phyloP scores from a whole-genome alignment of 768 basidiomycete genomes.

The Lentinula raphanica region DNA sequence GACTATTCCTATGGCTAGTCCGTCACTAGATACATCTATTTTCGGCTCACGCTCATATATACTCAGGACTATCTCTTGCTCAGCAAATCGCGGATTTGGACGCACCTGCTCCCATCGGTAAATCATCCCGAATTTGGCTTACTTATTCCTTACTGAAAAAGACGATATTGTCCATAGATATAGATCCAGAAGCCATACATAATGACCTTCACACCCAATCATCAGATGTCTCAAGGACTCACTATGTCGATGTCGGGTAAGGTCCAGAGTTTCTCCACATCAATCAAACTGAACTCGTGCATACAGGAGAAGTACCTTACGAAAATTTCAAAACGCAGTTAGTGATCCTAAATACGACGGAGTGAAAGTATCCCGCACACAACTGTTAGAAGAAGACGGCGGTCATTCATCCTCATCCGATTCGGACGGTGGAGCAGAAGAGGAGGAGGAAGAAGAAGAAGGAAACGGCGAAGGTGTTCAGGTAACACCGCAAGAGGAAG shows the following conservation, averaged over 20 bases:
- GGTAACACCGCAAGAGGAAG: conserved; percentile 7
- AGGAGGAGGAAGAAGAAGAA: conserved; percentile 25
- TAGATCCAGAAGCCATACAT: conserved; percentile 71
- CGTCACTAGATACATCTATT: neutral
- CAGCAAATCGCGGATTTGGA: conserved; percentile 82
- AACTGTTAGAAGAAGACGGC: conserved; percentile 42
- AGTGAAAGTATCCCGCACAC: conserved; percentile 54
- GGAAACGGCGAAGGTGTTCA: conserved; percentile 15
- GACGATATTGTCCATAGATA: conserved; percentile 35
- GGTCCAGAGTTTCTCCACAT: conserved; percentile 17
- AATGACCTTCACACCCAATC: conserved; percentile 38
- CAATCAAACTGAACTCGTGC: neutral
- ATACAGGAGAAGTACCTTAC: conserved; percentile 61
- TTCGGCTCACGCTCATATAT: neutral
- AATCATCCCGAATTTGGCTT: neutral
- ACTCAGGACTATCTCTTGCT: conserved; percentile 46
- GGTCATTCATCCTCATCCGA: neutral
- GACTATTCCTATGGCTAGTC: neutral
- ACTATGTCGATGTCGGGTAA: conserved; percentile 85
- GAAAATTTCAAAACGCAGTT: conserved; percentile 59
- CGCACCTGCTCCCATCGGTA: conserved; percentile 64
- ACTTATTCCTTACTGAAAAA: conserved; percentile 7
- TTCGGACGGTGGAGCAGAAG: conserved; percentile 18
- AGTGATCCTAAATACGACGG: conserved; percentile 79
- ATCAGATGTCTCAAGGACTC: conserved; percentile 46